Percentiles rank a stretch among this genome's conserved stretches.
These are phyloP conservation scores for Pseudogymnoascus verrucosus DNA, from an alignment of 2,329 filamentous ascomycete genomes.

Conservation along the genomic window DNA sequence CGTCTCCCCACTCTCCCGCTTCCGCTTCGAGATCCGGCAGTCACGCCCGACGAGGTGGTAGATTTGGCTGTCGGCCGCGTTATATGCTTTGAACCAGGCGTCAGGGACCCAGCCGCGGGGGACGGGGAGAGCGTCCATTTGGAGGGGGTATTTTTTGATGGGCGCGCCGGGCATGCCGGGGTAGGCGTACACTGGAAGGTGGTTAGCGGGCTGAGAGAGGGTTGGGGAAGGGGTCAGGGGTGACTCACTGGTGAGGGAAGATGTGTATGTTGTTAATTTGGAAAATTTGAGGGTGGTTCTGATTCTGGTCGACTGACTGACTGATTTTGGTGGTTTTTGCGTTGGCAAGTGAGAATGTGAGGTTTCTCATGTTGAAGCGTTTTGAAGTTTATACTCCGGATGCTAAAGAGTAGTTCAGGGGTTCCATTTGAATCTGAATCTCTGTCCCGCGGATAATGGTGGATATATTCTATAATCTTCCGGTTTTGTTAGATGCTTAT, in stretches of 20 bases:
- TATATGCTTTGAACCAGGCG: conserved; percentile 1
- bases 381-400: neutral
- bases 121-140: conserved; percentile 5
- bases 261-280: neutral
- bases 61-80: conserved; percentile 2
- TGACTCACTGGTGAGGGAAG: neutral
- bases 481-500: neutral
- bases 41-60: neutral
- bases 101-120: neutral
- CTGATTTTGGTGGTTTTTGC: neutral
- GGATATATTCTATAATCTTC: neutral
- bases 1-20: conserved; percentile 1
- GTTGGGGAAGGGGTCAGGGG: neutral
- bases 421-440: neutral
- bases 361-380: neutral
- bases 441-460: neutral
- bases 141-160: neutral
- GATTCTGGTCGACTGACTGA: neutral
- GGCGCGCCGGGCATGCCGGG: neutral
- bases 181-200: neutral
- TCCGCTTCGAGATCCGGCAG: neutral
- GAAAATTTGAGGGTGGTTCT: neutral
- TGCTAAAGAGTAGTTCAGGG: neutral
- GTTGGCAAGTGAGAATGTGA: neutral
- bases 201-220: neutral